Base-by-base conservation (phyloP, 345 rosid genomes). In the Cardamine chenopodiifolia region DNA sequence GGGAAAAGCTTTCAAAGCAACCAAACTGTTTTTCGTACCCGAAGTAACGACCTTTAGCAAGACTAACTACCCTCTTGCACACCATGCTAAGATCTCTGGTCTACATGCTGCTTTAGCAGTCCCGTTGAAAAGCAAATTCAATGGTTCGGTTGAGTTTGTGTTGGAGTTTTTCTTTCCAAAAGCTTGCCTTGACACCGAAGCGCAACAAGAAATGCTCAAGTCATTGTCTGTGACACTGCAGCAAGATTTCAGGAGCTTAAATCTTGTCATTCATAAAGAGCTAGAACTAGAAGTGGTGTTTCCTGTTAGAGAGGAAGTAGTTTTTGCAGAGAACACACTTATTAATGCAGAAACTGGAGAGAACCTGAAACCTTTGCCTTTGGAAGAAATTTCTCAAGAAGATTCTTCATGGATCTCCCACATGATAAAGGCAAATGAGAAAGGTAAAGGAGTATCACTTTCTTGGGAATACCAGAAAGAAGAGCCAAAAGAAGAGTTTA, bases 151-250 rank as follows among this genome's bases (percentile, higher is more conserved):
- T 80, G 97, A 90, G 72, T 88, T 90, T 78, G 90, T 94, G 68
- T 70, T 94, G 83, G 98, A 94, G 83, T 80, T 91, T 20, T 94
- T 89, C 89, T 83, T 95, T 75, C 96, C 96, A 18, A 83, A 85
- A 75, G 72, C 84, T 76, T 87, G 93, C 62, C 81, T 65, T 25
- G 83, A 82, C 70, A 65, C 75, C 3, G 80, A 81, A 73, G 83
- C 86, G 26, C 90, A 83, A 64, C 85, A 80, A 68, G 82, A 34
- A 39, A 74, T 83, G 84, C 79, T 83, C 59, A 86, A 81, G 66
- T 78, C 76, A 35, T 62, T 95, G 73, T 84, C 88, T 66, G 15
- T 62, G 45, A 74, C 87, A 23, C 62, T 87, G 73, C 86, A 83
- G 31, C 83, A 82, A 66, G 82, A 85, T 65, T 85, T 87, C 65